Conservation (phyloP, 1,284 basidiomycete genomes). For the Coniferiporia sulphurascens region DNA sequence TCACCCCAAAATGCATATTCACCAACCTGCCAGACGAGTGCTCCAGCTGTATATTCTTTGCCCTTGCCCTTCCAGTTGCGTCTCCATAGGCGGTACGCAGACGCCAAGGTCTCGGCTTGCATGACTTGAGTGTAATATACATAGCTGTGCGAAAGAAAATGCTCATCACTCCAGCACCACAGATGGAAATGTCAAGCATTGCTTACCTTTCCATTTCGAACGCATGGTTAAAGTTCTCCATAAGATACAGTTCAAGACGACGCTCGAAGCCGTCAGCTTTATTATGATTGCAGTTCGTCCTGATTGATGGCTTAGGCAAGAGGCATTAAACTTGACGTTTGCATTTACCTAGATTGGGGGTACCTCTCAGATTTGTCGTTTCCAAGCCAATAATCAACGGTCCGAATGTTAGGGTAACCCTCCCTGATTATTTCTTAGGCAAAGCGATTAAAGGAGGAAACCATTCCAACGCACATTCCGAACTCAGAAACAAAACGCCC, state of each 20-base stretch:
- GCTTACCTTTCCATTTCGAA: conserved; percentile 79
- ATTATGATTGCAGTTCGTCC: conserved; percentile 78
- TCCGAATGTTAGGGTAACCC: conserved; percentile 79
- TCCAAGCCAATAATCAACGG: conserved; percentile 78
- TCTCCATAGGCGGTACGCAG: conserved; percentile 75
- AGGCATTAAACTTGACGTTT: conserved; percentile 27
- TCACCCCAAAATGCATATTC: background rate
- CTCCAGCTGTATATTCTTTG: conserved; percentile 67
- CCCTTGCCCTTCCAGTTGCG: conserved; percentile 72
- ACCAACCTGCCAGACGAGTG: conserved; percentile 74
- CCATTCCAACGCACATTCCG: conserved; percentile 57
- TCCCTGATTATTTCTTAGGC: conserved; percentile 44
- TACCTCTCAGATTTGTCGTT: conserved; percentile 66
- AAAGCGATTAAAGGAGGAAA: background rate
- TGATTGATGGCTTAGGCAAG: conserved; percentile 27
- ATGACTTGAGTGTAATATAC: conserved; percentile 80
- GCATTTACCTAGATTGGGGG: conserved; percentile 75
- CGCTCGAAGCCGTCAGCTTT: conserved; percentile 87
- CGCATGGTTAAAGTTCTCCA: conserved; percentile 87
- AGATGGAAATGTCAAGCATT: background rate
- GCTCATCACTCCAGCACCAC: conserved; percentile 6
- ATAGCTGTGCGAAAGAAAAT: conserved; percentile 40
- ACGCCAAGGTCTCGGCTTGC: conserved; percentile 75
- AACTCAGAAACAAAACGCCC: conserved; percentile 90
- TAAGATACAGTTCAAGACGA: conserved; percentile 77